Base-by-base conservation (phyloP, 2,329 filamentous ascomycete genomes). In the Fusarium sp. region DNA sequence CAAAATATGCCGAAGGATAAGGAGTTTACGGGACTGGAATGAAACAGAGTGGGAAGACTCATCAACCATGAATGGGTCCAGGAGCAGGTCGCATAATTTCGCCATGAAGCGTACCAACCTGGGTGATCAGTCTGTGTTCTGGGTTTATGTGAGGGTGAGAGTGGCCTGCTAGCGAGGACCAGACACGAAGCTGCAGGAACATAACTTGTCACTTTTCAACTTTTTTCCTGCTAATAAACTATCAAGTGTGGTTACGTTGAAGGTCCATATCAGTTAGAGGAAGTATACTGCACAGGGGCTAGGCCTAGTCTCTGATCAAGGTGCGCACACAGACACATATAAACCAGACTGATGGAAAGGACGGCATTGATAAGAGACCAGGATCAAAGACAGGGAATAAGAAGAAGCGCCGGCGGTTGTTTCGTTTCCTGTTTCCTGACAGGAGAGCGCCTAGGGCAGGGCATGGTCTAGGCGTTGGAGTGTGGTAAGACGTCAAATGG, bases 391-490 rank as follows among this genome's bases (percentile, higher is more conserved):
- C 58, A 65, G 65, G 72, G 68, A 46, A 66, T 56, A 52, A 27
- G 47, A 57, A 64, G 74, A 76, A 74, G 75, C 75, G 75, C 75
- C 66, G 56, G 74, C 74, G 75, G 57, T 75, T 76, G 75, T 76
- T 76, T 76, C 74, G 74, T 76, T 76, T 76, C 65, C 69, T 73
- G 74, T 74, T 76, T 74, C 65, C 65, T 65, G 72, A 62, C 72
- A 60, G 71, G 68, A 74, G 65, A 74, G 74, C 74, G 74, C 70
- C 68, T 75, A 75, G 72, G 61, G 33, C 38, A 65, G 63, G 59
- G 52, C 38, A 61, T 56, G 52, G 63, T 25, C 60, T 45, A 55
- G 67, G 65, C 38, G 25, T 68, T 52, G 44, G 36, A 50, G 66
- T 54, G 59, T 65, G 49, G 68, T 66, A 71, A 58, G 62, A 50